Evolutionary conservation across 2,329 filamentous ascomycete species (phyloP).

Genomic region (Botryosphaeria agaves): DNA sequence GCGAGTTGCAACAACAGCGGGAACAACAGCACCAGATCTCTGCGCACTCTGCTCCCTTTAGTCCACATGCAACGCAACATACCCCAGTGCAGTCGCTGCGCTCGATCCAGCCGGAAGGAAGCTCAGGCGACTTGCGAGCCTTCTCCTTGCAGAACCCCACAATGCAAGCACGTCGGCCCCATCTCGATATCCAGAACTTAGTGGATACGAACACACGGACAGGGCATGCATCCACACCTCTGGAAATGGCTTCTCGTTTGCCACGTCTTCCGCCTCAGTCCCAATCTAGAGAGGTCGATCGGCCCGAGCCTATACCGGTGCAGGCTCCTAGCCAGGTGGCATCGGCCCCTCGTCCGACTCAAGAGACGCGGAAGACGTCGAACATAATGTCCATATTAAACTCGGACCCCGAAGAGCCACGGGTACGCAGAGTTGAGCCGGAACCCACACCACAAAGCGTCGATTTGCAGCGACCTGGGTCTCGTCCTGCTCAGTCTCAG

Average conservation of each 20-base stretch:
- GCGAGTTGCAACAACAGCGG: slow-evolving; percentile 3
- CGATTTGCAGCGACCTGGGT: not conserved
- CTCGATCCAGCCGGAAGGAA: slow-evolving; percentile 3
- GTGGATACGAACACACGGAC: too few relatives aligned
- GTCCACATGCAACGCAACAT: too few relatives aligned
- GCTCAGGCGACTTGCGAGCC: slow-evolving; percentile 3
- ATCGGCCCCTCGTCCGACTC: slow-evolving; percentile 7
- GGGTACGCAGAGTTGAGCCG: slow-evolving; percentile 15
- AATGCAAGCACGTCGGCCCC: slow-evolving; percentile 2
- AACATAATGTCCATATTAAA: slow-evolving; percentile 18
- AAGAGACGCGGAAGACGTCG: slow-evolving; percentile 18
- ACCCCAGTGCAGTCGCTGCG: too few relatives aligned
- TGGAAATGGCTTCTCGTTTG: not conserved
- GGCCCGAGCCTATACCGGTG: slow-evolving; percentile 11
- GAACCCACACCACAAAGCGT: not conserved
- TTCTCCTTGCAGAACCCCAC: slow-evolving; percentile 4
- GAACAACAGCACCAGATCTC: slow-evolving; percentile 7
- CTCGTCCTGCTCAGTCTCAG: not conserved
- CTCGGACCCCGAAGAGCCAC: slow-evolving; percentile 13
- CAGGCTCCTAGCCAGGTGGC: slow-evolving; percentile 7
- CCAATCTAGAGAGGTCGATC: slow-evolving; percentile 8
- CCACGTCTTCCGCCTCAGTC: not conserved
- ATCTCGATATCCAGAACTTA: not conserved
- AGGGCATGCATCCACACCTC: too few relatives aligned
- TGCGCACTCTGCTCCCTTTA: slow-evolving; percentile 1